phyloP scores from a whole-genome alignment of 805 yeast species.

The Wickerhamiella cacticola region DNA sequence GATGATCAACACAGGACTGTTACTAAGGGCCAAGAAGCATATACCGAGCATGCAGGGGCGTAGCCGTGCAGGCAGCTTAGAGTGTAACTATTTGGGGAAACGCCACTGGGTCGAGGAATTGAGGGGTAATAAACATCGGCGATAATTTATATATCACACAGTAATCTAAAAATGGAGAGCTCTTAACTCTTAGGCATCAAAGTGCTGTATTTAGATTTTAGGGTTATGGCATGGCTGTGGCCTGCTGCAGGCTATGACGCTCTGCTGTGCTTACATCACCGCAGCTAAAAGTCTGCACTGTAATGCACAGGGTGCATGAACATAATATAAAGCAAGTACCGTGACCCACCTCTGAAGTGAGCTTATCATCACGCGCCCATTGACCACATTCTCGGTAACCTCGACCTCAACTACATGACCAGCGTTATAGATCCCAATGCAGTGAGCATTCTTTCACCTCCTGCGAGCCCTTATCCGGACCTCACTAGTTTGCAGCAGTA shows the following conservation, averaged over 20 bases:
- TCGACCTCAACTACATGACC: background rate
- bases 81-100: too few species aligned
- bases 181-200: too few species aligned
- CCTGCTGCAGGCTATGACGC: conserved; percentile 2
- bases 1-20: background rate
- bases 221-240: conserved; percentile 4
- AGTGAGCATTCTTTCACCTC: conserved; percentile 8
- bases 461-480: conserved; percentile 11
- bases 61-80: background rate
- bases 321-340: conserved; percentile 9
- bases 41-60: conserved; percentile 6
- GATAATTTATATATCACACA: background rate
- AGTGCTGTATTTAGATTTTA: background rate
- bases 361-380: background rate
- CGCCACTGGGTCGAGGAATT: too few species aligned
- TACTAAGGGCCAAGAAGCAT: background rate
- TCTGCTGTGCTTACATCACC: background rate
- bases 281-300: conserved; percentile 3
- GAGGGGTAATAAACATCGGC: background rate
- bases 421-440: background rate
- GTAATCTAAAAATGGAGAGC: too few species aligned
- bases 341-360: conserved; percentile 6
- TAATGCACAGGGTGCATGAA: conserved; percentile 1
- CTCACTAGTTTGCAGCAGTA: conserved; percentile 9
- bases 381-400: background rate